Evolutionary conservation across 2,329 filamentous ascomycete species (phyloP).

Genomic region (Penicillium glabrum): DNA sequence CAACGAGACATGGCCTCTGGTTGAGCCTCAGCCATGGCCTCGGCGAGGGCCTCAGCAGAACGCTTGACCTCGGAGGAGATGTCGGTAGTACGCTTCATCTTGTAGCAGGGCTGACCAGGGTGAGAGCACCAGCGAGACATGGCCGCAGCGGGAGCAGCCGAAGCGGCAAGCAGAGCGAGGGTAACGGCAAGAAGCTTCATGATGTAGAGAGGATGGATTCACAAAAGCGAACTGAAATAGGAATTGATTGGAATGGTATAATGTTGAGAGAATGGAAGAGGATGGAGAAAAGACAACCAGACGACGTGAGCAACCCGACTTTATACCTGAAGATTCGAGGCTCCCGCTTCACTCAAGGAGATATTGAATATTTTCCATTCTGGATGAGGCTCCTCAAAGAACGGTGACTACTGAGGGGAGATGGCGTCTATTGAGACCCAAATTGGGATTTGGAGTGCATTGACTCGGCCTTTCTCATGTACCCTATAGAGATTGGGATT

Average conservation of each 20-base stretch:
- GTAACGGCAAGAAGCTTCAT: conserved; percentile 53
- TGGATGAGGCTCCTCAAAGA: neutral
- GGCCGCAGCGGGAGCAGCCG: conserved; percentile 32
- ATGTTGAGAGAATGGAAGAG: conserved; percentile 10
- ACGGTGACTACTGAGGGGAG: neutral
- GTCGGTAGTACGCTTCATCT: conserved; percentile 30
- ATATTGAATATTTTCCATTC: neutral
- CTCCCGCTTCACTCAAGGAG: neutral
- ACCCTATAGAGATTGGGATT: neutral
- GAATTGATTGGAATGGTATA: conserved; percentile 1
- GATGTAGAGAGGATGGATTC: conserved; percentile 20
- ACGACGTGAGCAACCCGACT: neutral
- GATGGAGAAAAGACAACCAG: neutral
- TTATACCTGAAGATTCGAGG: neutral
- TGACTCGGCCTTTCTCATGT: neutral
- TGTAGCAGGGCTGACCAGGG: conserved; percentile 30
- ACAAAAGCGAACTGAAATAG: conserved; percentile 3
- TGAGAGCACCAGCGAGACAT: conserved; percentile 30
- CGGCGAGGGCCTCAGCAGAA: conserved; percentile 33
- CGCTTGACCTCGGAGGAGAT: conserved; percentile 29
- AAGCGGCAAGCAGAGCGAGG: conserved; percentile 43
- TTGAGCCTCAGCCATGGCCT: conserved; percentile 29
- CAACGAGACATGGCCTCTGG: conserved; percentile 28
- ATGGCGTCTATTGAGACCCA: neutral
- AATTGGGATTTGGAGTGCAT: neutral